Evolutionary conservation across 257 asterid species (phyloP), one percentile per base, ranked within the genome.

Genomic region (Solanum pimpinellifolium): DNA sequence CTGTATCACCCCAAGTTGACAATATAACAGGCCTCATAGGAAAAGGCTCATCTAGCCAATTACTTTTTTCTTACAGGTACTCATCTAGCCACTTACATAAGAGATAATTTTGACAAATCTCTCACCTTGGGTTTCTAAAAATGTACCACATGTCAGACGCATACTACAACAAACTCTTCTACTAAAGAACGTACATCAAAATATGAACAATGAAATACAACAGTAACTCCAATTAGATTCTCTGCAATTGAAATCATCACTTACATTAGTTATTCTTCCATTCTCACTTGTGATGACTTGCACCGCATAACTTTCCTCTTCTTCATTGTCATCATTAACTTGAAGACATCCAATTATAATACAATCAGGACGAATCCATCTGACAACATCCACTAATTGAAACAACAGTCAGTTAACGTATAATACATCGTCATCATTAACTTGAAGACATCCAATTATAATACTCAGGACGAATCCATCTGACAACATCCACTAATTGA

Each of bases 401-500:
- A 87, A 87, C 87, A 88, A 86, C 73, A 89, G 46, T 78, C 60
- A 73, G 91, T 88, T 23, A 85, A 73, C 37, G 73, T 83, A 35
- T 1, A 35, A 35, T 35, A 35, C 41, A 69, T 69, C 93, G 14
- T 91, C 95, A n/a, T 91, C 96, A 91, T 89, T 90, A 87, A 90
- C 81, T 42, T 90, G 91, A 91, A 94, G 92, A 91, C 96, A 94
- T 87, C 99, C 99, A 87, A 97, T 89, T 88, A 94, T 92, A 52
- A 97, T 91, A 91, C 95, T 95, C 97, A 52, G 94, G 90, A 85
- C 96, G 98, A 90, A 94, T 89, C 99, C 99, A 97, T 86, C 95
- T 90, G 93, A 95, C 90, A 83, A 95, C 90, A 90, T 97, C 98
- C 90, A 95, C 99, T 95, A 93, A 87, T 42, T 80, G 60, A 91